Conservation (phyloP, 345 rosid species). For the Eucalyptus curtisii region DNA sequence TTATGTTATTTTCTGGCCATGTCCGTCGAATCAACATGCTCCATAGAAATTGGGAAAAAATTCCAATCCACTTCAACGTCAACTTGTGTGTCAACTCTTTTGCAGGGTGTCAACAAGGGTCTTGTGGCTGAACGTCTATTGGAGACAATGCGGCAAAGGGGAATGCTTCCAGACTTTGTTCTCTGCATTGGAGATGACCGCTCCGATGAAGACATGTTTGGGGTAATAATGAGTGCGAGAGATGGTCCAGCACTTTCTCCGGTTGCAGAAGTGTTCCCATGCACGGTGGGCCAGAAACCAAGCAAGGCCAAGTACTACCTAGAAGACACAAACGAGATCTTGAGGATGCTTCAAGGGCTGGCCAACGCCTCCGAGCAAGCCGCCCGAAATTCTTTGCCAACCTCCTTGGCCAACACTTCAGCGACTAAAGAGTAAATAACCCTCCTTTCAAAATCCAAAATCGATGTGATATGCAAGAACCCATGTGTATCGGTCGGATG, state of each 20-base stretch:
- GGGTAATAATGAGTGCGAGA: conserved; percentile 58
- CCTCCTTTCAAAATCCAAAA: neutral
- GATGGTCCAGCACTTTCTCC: conserved; percentile 59
- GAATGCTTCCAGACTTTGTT: conserved; percentile 67
- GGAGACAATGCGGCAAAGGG: conserved; percentile 44
- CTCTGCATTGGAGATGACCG: conserved; percentile 92
- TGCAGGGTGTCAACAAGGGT: conserved; percentile 89
- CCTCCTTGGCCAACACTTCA: neutral
- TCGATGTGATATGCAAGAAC: neutral
- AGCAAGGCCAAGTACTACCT: conserved; percentile 93
- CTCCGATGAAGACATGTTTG: conserved; percentile 96
- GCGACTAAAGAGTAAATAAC: neutral
- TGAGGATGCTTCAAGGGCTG: conserved; percentile 65
- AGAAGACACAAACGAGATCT: conserved; percentile 69
- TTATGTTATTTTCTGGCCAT: neutral
- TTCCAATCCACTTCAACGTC: neutral
- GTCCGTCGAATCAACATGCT: neutral
- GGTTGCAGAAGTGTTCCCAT: conserved; percentile 80
- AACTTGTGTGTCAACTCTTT: neutral
- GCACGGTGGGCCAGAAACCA: conserved; percentile 88
- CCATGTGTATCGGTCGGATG: neutral
- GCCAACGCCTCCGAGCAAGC: conserved; percentile 32
- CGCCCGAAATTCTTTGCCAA: neutral
- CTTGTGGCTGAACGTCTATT: conserved; percentile 65
- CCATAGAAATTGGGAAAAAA: neutral